Evolutionary conservation across 768 basidiomycete species (phyloP), one percentile per base, ranked within the genome.

Genomic region (Dioszegia aurantiaca): DNA sequence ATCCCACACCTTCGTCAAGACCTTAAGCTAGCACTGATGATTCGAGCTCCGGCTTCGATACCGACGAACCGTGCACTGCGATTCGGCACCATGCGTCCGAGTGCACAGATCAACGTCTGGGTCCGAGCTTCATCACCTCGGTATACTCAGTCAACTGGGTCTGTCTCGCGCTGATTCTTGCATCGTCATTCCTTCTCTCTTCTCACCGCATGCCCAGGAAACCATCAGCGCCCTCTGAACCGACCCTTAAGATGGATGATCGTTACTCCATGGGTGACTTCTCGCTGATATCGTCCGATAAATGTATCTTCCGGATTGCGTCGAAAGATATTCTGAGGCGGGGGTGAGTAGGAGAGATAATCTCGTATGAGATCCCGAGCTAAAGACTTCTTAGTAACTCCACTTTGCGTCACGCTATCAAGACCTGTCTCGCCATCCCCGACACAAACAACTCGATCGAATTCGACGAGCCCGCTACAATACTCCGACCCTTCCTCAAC

Each of bases 401-500:
- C 19, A 16, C 21, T 17, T 26, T 53, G 21, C 10, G 19, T 23
- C 12, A 40, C 21, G 51, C 51, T 17, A 19, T 53, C 36, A 37
- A 40, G 9, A 53, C 39, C 2, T 53, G 51, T 23, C 51, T 39
- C 8, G 23, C 12, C 21, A 53, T 53, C 24, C 51, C 36, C 19
- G 51, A 53, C 39, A 26, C 51, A 37, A 39, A 37, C 41, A 5
- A n/a, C 14, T 44, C 54, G 11, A 55, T 55, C 40, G 10, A 36
- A 5, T 24, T 55, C n/a, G 54, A 55, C 26, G 39, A 44, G 43
- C 28, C 54, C 4, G 28, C 54, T 4, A 5, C n/a, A 4, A 31
- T 55, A 27, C 41, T 55, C 41, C 41, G 42, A 30, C 17, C n/a
- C n/a, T 55, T 55, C 42, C 42, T 55, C 24, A 14, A 27, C 3